Base-by-base conservation (phyloP, 2,329 filamentous ascomycete species). In the Clonostachys rhizophaga region DNA sequence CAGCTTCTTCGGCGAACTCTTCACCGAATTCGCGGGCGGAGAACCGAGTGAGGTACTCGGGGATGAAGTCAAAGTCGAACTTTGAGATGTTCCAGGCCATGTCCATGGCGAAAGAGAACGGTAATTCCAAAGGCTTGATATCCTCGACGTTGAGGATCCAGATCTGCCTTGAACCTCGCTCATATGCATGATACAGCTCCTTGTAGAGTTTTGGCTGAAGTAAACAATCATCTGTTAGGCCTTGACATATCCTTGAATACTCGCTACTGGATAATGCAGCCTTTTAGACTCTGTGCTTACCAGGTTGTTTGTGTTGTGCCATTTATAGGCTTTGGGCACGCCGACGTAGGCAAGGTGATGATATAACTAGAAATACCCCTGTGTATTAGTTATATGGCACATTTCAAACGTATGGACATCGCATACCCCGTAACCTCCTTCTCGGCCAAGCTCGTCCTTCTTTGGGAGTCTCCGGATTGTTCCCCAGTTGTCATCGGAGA, bases 111-210 rank as follows among this genome's bases (percentile, higher is more conserved):
- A 82, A 76, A 46, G 69, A 71, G 51, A 82, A 74, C 3, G 79
- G 76, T 3, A 82, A 63, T 59, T 83, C 79, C 64, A 61, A 66
- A 2, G 79, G 77, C 57, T 85, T 85, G 52, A 85, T 67, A 52
- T 86, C 81, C 12, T 81, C 81, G 5, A 85, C 76, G 52, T 86
- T 85, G 52, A 84, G 75, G 41, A 85, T 72, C 82, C 81, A 85
- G 49, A 85, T 81, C 33, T 74, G 69, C 41, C 74, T 70, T 2
- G 82, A 81, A 4, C 78, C 69, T 30, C 78, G 69, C 24, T 76
- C 65, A 49, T 83, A 78, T 2, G 78, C 71, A 20, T 78, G 66
- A 42, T 68, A 68, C 58, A 83, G 71, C 54, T 64, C 53, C 70
- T 58, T 80, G 44, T 52, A 53, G 8, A 56, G 51, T 34, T 60